Evolutionary conservation across 495 filamentous ascomycete genomes (phyloP).

Genomic region (Hypoxylon cercidicola): DNA sequence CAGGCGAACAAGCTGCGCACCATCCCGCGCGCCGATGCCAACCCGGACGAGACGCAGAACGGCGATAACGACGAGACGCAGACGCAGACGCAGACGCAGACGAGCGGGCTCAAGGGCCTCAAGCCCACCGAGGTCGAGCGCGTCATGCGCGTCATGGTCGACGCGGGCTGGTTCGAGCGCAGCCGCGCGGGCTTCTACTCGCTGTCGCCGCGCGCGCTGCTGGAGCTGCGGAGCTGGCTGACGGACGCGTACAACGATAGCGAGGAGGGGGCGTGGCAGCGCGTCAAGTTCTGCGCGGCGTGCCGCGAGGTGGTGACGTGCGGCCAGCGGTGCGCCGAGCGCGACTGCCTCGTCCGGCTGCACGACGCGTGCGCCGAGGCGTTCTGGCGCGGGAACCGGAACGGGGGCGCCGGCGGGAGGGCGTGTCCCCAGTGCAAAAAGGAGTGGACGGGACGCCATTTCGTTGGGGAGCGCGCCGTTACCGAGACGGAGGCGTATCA

Average conservation of each 20-base stretch:
- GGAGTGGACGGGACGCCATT: conserved; percentile 77
- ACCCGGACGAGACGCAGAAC: conserved; percentile 38
- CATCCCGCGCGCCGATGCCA: conserved; percentile 43
- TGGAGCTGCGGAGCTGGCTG: conserved; percentile 87
- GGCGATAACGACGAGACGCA: conserved; percentile 56
- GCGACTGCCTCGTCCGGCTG: conserved; percentile 73
- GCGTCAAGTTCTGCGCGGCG: conserved; percentile 87
- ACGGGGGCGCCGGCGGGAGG: conserved; percentile 60
- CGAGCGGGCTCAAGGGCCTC: conserved; percentile 59
- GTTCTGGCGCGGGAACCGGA: conserved; percentile 71
- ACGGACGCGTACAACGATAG: conserved; percentile 84
- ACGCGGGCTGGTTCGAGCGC: conserved; percentile 86
- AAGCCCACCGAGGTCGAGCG: conserved; percentile 80
- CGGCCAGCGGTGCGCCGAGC: conserved; percentile 81
- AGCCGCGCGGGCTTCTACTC: conserved; percentile 76
- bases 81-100: conserved; percentile 31
- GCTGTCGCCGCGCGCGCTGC: conserved; percentile 77
- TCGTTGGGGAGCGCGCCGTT: conserved; percentile 83
- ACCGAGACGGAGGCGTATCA: conserved; percentile 60
- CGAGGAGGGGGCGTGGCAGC: conserved; percentile 66
- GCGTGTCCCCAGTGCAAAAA: conserved; percentile 79
- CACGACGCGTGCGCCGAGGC: conserved; percentile 81
- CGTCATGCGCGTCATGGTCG: conserved; percentile 73
- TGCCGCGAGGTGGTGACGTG: conserved; percentile 92
- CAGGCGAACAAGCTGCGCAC: conserved; percentile 75